Conservation (phyloP, 2,329 filamentous ascomycete genomes). For the Ceratocystis cubensis region DNA sequence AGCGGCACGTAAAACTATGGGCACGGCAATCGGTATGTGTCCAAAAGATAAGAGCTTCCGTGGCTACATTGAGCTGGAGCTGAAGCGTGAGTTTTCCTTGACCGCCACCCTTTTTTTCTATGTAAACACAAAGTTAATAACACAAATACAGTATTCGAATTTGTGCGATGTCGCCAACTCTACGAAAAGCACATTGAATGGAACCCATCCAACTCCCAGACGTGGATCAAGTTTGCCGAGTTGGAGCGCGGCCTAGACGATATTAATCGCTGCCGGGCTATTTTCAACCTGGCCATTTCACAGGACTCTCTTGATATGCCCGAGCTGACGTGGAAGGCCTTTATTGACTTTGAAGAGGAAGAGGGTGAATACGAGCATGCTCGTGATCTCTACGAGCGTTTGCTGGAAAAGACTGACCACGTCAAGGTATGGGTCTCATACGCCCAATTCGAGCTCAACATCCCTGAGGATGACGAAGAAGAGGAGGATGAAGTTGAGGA, state of each 20-base stretch:
- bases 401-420: conserved; percentile 90
- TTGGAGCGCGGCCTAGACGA: conserved; percentile 87
- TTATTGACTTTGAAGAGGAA: conserved; percentile 97
- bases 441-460: conserved; percentile 94
- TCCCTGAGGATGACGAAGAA: conserved; percentile 60
- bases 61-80: conserved; percentile 84
- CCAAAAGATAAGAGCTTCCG: conserved; percentile 93
- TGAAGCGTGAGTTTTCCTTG: conserved; percentile 39
- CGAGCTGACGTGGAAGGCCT: conserved; percentile 92
- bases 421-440: conserved; percentile 99
- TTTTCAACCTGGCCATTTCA: conserved; percentile 79
- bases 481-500: conserved; percentile 43
- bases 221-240: conserved; percentile 94
- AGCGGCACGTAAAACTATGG: conserved; percentile 74
- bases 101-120: background rate
- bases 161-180: conserved; percentile 75
- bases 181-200: conserved; percentile 92
- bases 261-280: conserved; percentile 71
- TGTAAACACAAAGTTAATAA: background rate
- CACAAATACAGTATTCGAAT: conserved; percentile 58
- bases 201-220: conserved; percentile 79
- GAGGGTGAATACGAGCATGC: conserved; percentile 82
- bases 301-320: conserved; percentile 90
- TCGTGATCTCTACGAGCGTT: conserved; percentile 71
- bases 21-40: conserved; percentile 81